These are phyloP conservation scores for Trametes meyenii DNA, from an alignment of 768 basidiomycete species.

Conservation along the genomic window DNA sequence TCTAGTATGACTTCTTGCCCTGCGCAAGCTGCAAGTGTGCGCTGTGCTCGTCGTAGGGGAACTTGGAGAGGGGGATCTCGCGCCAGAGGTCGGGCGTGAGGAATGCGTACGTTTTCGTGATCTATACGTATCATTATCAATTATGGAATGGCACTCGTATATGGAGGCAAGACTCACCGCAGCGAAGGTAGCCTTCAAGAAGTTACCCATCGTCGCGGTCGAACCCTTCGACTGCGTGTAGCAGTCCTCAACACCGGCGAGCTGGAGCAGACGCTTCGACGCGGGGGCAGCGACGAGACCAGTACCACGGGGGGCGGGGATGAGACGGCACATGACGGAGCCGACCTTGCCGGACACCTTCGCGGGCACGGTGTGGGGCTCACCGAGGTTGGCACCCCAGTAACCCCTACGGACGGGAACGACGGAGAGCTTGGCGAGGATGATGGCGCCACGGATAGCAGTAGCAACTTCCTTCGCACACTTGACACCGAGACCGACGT, in stretches of 20 bases:
- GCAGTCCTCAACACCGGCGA: slow-evolving; percentile 96
- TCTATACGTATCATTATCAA: slow-evolving; percentile 45
- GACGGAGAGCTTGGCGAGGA: slow-evolving; percentile 96
- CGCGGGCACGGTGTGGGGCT: slow-evolving; percentile 98
- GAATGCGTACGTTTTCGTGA: slow-evolving; percentile 98
- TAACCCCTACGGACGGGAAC: slow-evolving; percentile 98
- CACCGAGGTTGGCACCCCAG: slow-evolving; percentile 99
- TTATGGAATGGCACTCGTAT: neutral
- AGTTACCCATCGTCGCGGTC: slow-evolving; percentile 98
- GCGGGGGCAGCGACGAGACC: slow-evolving; percentile 99
- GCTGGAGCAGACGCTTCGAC: slow-evolving; percentile 92
- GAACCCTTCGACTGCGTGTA: slow-evolving; percentile 99
- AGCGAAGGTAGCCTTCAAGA: slow-evolving; percentile 96
- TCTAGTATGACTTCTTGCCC: slow-evolving; percentile 73
- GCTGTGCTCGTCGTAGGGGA: slow-evolving; percentile 95
- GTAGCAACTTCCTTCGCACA: slow-evolving; percentile 99
- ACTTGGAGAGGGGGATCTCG: slow-evolving; percentile 86
- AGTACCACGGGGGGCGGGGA: slow-evolving; percentile 97
- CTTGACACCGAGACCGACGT: slow-evolving; percentile 99
- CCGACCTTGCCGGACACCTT: slow-evolving; percentile 99
- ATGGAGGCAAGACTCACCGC: slow-evolving; percentile 50
- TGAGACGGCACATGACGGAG: slow-evolving; percentile 98
- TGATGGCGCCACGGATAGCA: slow-evolving; percentile 99
- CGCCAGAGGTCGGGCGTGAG: slow-evolving; percentile 98
- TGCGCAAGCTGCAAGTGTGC: slow-evolving; percentile 85